Percentiles rank a stretch among this genome's conserved stretches.
phyloP scores from a whole-genome alignment of 1,284 basidiomycete species.

The Trichosporon coremiiforme region DNA sequence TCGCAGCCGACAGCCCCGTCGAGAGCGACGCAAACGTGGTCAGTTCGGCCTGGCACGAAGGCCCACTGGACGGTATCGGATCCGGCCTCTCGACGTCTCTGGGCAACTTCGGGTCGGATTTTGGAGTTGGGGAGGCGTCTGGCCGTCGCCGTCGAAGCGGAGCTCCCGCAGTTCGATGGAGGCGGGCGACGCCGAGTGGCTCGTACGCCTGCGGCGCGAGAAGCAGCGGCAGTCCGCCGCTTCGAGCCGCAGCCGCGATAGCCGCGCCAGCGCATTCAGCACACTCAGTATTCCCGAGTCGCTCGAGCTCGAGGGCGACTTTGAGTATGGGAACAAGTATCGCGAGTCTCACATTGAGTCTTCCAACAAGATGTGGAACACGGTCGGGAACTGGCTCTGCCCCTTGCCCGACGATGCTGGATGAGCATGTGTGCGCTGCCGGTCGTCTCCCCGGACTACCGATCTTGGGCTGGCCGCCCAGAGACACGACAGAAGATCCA shows the following conservation, averaged over 20 bases:
- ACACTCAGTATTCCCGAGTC: constrained; percentile 12
- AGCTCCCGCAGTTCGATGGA: constrained; percentile 9
- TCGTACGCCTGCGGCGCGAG: background rate
- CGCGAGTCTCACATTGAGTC: background rate
- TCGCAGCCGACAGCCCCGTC: constrained; percentile 5
- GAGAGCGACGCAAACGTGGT: constrained; percentile 17
- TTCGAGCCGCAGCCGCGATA: background rate
- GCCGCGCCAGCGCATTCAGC: constrained; percentile 5
- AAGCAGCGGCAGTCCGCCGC: background rate
- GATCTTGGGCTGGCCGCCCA: background rate
- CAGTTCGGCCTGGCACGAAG: constrained; percentile 1
- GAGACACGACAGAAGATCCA: background rate
- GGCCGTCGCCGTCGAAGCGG: constrained; percentile 17
- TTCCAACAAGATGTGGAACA: background rate
- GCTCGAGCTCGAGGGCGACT: constrained; percentile 3
- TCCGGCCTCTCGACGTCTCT: background rate
- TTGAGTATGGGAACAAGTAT: constrained; percentile 6
- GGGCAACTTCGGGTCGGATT: constrained; percentile 15
- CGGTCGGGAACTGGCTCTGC: constrained; percentile 11
- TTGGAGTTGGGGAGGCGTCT: constrained; percentile 14
- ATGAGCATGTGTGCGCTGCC: background rate
- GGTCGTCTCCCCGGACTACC: constrained; percentile 16
- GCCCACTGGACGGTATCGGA: constrained; percentile 2
- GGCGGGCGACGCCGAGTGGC: constrained; percentile 15
- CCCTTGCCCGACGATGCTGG: background rate